A percentile compares a stretch with the other conserved stretches of the same genome.
Evolutionary conservation across 495 filamentous ascomycete species (phyloP).

Genomic region (Neurospora sp.): DNA sequence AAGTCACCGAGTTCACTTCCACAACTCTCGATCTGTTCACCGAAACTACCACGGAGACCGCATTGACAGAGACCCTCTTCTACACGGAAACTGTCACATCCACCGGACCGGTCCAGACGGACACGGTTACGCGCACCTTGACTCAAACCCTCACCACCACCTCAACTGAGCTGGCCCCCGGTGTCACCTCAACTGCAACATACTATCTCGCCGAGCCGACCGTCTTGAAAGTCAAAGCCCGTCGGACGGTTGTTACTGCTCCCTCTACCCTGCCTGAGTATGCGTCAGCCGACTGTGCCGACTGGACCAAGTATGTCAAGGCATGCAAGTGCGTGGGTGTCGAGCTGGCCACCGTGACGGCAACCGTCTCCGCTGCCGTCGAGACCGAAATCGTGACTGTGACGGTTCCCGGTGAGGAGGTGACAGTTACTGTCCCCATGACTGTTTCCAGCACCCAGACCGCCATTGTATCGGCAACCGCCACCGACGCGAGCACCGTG

Average conservation of each 20-base stretch:
- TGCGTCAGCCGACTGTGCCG: not conserved
- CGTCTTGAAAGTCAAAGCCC: not conserved
- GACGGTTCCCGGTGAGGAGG: not conserved
- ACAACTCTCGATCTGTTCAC: not conserved
- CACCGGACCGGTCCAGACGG: not conserved
- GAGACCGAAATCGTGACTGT: not conserved
- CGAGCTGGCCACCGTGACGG: not conserved
- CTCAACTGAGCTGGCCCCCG: not conserved
- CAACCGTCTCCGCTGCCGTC: not conserved
- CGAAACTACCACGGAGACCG: not conserved
- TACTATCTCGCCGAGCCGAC: not conserved
- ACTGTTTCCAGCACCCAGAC: not conserved
- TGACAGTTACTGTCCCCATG: not conserved
- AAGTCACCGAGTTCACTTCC: not conserved
- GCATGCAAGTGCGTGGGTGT: not conserved
- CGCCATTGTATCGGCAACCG: not conserved
- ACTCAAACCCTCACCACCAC: not conserved
- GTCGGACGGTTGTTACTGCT: not conserved
- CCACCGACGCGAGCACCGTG: not conserved
- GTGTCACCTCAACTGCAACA: not conserved
- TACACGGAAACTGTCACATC: not conserved
- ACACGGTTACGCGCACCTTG: not conserved
- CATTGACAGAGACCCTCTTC: not conserved
- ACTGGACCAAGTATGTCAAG: not conserved
- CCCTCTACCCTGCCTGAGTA: not conserved